Evolutionary conservation across 129 eudicot species (phyloP), one percentile per base, ranked within the genome.

Genomic region (Calendula officinalis): DNA sequence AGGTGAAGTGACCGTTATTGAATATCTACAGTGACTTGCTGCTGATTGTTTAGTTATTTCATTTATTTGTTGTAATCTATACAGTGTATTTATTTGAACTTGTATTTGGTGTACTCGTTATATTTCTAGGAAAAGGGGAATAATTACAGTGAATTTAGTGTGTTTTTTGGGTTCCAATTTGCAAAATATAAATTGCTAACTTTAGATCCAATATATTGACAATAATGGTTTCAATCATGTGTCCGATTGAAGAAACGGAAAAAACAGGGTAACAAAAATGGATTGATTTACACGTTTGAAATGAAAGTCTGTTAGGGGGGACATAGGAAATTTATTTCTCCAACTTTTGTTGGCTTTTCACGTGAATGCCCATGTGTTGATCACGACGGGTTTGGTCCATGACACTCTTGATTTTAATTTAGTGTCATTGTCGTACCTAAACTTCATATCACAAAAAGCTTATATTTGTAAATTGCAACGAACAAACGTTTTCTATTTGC

Each of bases 321-420:
- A 66, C 78, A 73, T 55, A 32, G 46, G 55, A 57, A 74, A 30
- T 66, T 74, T 66, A 54, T 57, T 74, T 9, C 35, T 57, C 13
- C 15, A 66, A 74, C 40, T 56, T 66, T 33, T 66, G 62, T 57
- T 48, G 68, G 78, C 55, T 71, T 62, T 1, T 42, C 15, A 44
- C 27, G 9, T 61, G 77, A 47, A 71, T 33, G 42, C 54, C 62
- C 78, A 74, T 58, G 78, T 74, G 78, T 56, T 65, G 67, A 46
- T 73, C 61, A 65, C 15, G 54, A 73, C 32, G 46, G 73, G 72
- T 72, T 66, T 73, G 72, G 78, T 67, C 72, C 72, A 45, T 73
- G 67, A n/a, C n/a, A n/a, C n/a, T n/a, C n/a, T 45, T 66, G 36
- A 4, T 48, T 36, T 30, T 7, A n/a, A 57, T 57, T 43, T 37